phyloP scores from a whole-genome alignment of 1,284 basidiomycete genomes.

The Ganoderma leucocontextum region DNA sequence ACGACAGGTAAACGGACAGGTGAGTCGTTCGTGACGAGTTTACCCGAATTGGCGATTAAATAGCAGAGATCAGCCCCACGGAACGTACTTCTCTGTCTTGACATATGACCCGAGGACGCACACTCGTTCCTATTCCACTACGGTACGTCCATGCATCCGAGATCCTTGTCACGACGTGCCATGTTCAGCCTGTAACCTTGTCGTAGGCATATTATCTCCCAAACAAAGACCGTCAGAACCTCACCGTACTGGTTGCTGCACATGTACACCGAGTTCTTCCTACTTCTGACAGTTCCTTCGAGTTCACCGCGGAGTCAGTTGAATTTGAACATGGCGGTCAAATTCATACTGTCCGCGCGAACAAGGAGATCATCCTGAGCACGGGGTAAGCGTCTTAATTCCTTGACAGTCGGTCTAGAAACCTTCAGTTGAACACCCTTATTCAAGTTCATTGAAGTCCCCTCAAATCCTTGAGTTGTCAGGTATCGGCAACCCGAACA shows the following conservation, averaged over 20 bases:
- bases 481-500: conserved; percentile 53
- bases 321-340: conserved; percentile 75
- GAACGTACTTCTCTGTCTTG: conserved; percentile 35
- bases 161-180: not conserved
- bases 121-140: conserved; percentile 41
- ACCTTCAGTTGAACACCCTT: not conserved
- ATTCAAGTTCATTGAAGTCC: conserved; percentile 46
- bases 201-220: conserved; percentile 41
- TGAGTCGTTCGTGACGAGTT: conserved; percentile 11
- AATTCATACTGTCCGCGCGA: conserved; percentile 50
- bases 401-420: not conserved
- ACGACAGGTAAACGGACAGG: conserved; percentile 39
- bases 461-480: conserved; percentile 59
- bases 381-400: conserved; percentile 42
- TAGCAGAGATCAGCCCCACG: conserved; percentile 32
- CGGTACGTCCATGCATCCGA: conserved; percentile 22
- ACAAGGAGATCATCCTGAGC: conserved; percentile 50
- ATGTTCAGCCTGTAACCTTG: not conserved
- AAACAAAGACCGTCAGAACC: conserved; percentile 37
- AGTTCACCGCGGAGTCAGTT: conserved; percentile 95
- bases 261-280: conserved; percentile 30
- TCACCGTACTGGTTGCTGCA: conserved; percentile 35
- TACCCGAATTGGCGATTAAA: not conserved
- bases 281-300: conserved; percentile 86
- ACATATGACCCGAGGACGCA: conserved; percentile 40